Percentiles rank a stretch among this genome's conserved stretches.
Evolutionary conservation across 2,329 filamentous ascomycete genomes (phyloP).

Genomic region (Orbilia quercus): DNA sequence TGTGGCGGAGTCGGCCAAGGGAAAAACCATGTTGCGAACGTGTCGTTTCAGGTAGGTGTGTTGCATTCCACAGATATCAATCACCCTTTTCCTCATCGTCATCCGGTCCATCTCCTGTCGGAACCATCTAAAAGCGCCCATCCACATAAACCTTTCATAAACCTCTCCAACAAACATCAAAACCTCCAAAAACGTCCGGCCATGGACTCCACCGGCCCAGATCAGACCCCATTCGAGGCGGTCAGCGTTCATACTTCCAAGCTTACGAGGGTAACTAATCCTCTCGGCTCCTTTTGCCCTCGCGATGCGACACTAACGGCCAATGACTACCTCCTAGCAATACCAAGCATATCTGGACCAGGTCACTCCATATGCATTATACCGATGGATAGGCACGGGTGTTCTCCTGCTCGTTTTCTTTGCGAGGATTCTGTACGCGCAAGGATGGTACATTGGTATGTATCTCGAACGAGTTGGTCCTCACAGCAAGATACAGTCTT

Average conservation of each 20-base stretch:
- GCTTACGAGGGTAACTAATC: conserved; percentile 72
- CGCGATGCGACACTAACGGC: conserved; percentile 30
- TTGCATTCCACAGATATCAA: not conserved
- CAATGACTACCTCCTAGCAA: conserved; percentile 69
- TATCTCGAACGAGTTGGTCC: no score
- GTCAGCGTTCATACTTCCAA: conserved; percentile 86
- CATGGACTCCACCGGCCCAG: conserved; percentile 78
- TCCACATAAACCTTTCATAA: not conserved
- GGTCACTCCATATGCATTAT: conserved; percentile 86
- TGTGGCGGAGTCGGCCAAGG: not conserved
- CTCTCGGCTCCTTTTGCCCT: conserved; percentile 3
- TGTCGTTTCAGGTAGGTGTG: conserved; percentile 7
- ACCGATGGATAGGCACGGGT: conserved; percentile 90
- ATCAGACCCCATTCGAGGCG: conserved; percentile 90
- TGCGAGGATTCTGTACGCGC: conserved; percentile 85
- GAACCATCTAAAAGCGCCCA: not conserved
- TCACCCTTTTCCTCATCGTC: conserved; percentile 2
- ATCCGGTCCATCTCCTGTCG: not conserved
- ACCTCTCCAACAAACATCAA: conserved; percentile 8
- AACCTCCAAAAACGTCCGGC: conserved; percentile 4
- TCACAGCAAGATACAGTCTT: not conserved
- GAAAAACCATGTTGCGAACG: conserved; percentile 6
- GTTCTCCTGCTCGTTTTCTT: conserved; percentile 82
- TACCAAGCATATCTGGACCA: conserved; percentile 95
- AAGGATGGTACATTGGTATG: conserved; percentile 98